These are phyloP conservation scores for Coemansia furcata DNA, from an alignment of 192 early-diverging fungal species.

Conservation along the genomic window DNA sequence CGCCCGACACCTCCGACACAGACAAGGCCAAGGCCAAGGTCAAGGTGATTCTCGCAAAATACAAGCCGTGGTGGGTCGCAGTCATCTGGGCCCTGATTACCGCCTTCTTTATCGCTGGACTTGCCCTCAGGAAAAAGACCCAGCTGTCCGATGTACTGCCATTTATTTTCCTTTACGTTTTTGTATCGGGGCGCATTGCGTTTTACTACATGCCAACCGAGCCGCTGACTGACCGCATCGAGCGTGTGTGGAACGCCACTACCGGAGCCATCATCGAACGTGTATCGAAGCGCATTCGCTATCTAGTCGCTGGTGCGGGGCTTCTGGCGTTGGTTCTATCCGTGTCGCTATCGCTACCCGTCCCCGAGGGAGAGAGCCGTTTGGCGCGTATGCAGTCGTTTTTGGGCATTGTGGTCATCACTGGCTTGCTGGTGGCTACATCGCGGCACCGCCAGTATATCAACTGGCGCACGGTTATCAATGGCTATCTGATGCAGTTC, in stretches of 20 bases:
- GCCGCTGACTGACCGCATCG: conserved; percentile 9
- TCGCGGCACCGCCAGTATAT: conserved; percentile 67
- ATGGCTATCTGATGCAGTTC: conserved; percentile 73
- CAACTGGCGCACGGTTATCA: conserved; percentile 71
- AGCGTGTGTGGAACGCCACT: neutral
- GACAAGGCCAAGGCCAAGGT: neutral
- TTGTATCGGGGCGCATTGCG: conserved; percentile 53
- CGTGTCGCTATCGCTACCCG: conserved; percentile 53
- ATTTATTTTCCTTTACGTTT: conserved; percentile 50
- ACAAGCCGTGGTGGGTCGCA: conserved; percentile 30
- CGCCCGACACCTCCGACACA: neutral
- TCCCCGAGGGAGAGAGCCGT: conserved; percentile 56
- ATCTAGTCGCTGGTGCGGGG: neutral
- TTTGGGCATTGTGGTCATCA: conserved; percentile 65
- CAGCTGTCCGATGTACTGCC: conserved; percentile 45
- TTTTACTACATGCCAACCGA: conserved; percentile 42
- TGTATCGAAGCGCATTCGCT: conserved; percentile 46
- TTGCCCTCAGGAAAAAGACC: conserved; percentile 50
- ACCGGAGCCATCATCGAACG: neutral
- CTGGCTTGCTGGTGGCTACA: conserved; percentile 50
- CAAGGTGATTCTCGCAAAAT: neutral
- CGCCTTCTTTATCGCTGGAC: conserved; percentile 61
- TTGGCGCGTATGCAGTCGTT: conserved; percentile 72
- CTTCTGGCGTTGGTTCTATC: conserved; percentile 48
- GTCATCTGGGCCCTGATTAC: conserved; percentile 55